Percentiles rank a stretch among this genome's conserved stretches.
These are phyloP conservation scores for Amorphotheca resinae DNA, from an alignment of 495 filamentous ascomycete species.

Conservation along the genomic window DNA sequence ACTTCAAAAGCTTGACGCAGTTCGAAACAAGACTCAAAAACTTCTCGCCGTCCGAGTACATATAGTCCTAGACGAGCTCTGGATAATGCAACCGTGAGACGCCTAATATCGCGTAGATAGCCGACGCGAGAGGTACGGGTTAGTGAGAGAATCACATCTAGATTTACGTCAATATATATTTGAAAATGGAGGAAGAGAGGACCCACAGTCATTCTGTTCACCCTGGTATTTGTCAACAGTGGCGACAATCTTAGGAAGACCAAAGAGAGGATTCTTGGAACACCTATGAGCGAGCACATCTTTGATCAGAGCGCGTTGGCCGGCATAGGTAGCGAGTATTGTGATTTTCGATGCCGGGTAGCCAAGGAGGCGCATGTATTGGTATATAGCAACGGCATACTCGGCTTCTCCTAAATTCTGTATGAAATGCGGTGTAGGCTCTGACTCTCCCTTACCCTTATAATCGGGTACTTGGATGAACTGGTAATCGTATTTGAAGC, in stretches of 20 bases:
- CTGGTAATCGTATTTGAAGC: slow-evolving; percentile 88
- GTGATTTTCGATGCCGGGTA: slow-evolving; percentile 88
- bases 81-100: slow-evolving; percentile 92
- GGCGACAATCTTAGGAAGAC: slow-evolving; percentile 76
- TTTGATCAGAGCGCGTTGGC: slow-evolving; percentile 80
- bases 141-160: slow-evolving; percentile 86
- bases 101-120: slow-evolving; percentile 85
- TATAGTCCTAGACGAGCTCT: slow-evolving; percentile 87
- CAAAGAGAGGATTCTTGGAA: slow-evolving; percentile 71
- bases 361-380: slow-evolving; percentile 94
- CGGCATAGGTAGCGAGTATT: slow-evolving; percentile 88
- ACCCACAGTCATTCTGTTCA: slow-evolving; percentile 96
- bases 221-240: slow-evolving; percentile 99
- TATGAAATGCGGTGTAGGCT: slow-evolving; percentile 92
- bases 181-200: background rate
- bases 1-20: slow-evolving; percentile 72
- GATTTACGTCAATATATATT: slow-evolving; percentile 17
- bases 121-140: slow-evolving; percentile 82
- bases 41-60: slow-evolving; percentile 76
- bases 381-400: slow-evolving; percentile 88
- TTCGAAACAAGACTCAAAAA: slow-evolving; percentile 85
- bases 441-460: slow-evolving; percentile 76
- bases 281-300: slow-evolving; percentile 86
- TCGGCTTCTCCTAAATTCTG: slow-evolving; percentile 97
- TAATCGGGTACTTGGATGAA: slow-evolving; percentile 96